A percentile compares a stretch with the other conserved stretches of the same genome.
Conservation (phyloP, 805 yeast species). For the Candida ortonii region DNA sequence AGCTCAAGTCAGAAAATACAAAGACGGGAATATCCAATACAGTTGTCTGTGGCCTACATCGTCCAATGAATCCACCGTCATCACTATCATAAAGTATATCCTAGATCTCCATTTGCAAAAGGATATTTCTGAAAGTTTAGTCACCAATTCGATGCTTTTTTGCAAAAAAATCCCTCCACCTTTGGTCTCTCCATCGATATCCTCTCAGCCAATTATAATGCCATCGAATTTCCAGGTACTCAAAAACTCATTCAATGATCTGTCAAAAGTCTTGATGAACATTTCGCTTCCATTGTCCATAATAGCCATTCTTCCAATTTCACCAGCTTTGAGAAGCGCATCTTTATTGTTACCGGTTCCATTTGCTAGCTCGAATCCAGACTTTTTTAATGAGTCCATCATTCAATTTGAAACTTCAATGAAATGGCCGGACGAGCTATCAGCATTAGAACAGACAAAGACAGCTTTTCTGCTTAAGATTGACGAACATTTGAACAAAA, state of each 20-base stretch:
- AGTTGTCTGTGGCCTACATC: slow-evolving; percentile 81
- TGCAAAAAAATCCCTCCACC: slow-evolving; percentile 57
- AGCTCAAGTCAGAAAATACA: slow-evolving; percentile 85
- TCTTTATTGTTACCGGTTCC: slow-evolving; percentile 80
- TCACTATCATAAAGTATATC: slow-evolving; percentile 61
- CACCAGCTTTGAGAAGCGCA: slow-evolving; percentile 72
- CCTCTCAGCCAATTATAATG: slow-evolving; percentile 47
- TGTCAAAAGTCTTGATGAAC: slow-evolving; percentile 45
- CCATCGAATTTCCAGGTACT: slow-evolving; percentile 41
- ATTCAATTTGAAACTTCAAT: slow-evolving; percentile 84
- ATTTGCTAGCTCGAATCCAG: slow-evolving; percentile 69
- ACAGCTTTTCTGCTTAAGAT: slow-evolving; percentile 83
- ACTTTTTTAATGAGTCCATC: slow-evolving; percentile 75
- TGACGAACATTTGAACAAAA: slow-evolving; percentile 43
- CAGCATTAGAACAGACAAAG: slow-evolving; percentile 83
- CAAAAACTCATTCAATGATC: slow-evolving; percentile 49
- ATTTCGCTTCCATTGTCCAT: slow-evolving; percentile 68
- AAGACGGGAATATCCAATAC: slow-evolving; percentile 86
- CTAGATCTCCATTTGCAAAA: slow-evolving; percentile 59
- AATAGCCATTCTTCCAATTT: slow-evolving; percentile 69
- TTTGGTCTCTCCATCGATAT: slow-evolving; percentile 51
- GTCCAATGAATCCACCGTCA: slow-evolving; percentile 57
- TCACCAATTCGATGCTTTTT: slow-evolving; percentile 42
- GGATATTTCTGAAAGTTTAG: slow-evolving; percentile 36
- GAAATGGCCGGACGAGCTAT: slow-evolving; percentile 94